phyloP scores from a whole-genome alignment of 495 filamentous ascomycete species.

The Usnea hakonensis region DNA sequence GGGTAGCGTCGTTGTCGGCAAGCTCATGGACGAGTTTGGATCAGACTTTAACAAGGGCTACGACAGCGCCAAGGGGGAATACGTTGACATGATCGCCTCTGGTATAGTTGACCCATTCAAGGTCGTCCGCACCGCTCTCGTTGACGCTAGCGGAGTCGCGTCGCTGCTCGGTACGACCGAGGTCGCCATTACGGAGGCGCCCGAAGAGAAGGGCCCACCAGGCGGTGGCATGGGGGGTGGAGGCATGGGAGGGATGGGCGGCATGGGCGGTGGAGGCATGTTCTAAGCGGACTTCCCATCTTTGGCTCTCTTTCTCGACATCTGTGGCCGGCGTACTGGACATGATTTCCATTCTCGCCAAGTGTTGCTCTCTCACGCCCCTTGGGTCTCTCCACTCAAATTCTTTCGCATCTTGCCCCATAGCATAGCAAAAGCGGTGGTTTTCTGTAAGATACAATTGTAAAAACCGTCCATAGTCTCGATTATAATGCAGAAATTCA shows the following conservation, averaged over 20 bases:
- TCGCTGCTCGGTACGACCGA: slow-evolving; percentile 97
- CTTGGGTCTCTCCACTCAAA: slow-evolving; percentile 24
- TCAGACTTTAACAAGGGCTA: slow-evolving; percentile 96
- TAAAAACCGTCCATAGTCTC: slow-evolving; percentile 16
- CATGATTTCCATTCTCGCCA: slow-evolving; percentile 10
- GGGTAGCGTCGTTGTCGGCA: slow-evolving; percentile 93
- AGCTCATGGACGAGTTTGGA: slow-evolving; percentile 90
- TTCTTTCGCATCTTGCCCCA: slow-evolving; percentile 12
- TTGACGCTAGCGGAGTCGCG: slow-evolving; percentile 93
- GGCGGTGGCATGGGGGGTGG: slow-evolving; percentile 62
- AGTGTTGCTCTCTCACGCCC: background rate
- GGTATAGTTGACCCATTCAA: slow-evolving; percentile 99
- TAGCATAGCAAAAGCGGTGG: slow-evolving; percentile 21
- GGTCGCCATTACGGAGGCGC: slow-evolving; percentile 91
- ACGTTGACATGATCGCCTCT: slow-evolving; percentile 93
- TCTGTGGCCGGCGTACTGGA: slow-evolving; percentile 10
- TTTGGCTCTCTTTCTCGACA: slow-evolving; percentile 17
- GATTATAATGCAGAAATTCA: slow-evolving; percentile 7
- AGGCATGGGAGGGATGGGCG: slow-evolving; percentile 56
- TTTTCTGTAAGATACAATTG: slow-evolving; percentile 21
- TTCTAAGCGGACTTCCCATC: slow-evolving; percentile 26
- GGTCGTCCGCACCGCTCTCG: slow-evolving; percentile 91
- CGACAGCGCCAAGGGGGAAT: slow-evolving; percentile 92
- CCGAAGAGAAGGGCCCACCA: slow-evolving; percentile 75
- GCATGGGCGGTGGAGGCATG: slow-evolving; percentile 56